These are phyloP conservation scores for Danielia oregonensis DNA, from an alignment of 805 yeast species.

Conservation along the genomic window DNA sequence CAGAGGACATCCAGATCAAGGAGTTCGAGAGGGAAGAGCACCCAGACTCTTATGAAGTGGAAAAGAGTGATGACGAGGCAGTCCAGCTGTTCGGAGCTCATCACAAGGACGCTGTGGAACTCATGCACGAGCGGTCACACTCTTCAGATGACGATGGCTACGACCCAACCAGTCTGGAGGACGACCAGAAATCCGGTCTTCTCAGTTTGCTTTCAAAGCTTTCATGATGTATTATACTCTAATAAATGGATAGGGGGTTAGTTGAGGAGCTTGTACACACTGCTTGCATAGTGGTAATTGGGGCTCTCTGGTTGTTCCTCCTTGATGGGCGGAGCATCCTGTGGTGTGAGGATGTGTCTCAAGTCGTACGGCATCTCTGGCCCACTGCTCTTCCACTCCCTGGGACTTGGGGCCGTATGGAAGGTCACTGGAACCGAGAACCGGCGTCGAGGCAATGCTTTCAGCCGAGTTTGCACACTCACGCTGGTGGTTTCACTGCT, in stretches of 20 bases:
- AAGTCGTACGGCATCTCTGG: neutral
- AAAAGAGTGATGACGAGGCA: slow-evolving; percentile 5
- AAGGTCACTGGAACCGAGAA: no score
- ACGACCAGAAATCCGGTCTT: slow-evolving; percentile 10
- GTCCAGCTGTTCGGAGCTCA: slow-evolving; percentile 11
- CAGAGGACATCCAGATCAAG: slow-evolving; percentile 39
- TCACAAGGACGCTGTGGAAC: slow-evolving; percentile 31
- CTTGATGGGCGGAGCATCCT: no score
- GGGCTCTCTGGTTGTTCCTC: no score
- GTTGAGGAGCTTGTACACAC: neutral
- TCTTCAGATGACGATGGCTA: slow-evolving; percentile 10
- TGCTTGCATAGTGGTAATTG: no score
- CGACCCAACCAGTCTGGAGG: slow-evolving; percentile 4
- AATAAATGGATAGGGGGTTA: no score
- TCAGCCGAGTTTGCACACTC: no score
- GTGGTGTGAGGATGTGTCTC: no score
- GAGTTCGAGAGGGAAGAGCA: slow-evolving; percentile 39
- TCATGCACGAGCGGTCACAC: slow-evolving; percentile 20
- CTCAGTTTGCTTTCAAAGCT: slow-evolving; percentile 16
- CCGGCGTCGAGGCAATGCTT: no score
- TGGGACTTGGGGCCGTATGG: no score
- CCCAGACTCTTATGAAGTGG: slow-evolving; percentile 17
- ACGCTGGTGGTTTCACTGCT: no score
- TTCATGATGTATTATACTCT: no score
- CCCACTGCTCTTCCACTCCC: neutral